phyloP scores from a whole-genome alignment of 164 flowering plant genomes.

The Vitis amurensis region DNA sequence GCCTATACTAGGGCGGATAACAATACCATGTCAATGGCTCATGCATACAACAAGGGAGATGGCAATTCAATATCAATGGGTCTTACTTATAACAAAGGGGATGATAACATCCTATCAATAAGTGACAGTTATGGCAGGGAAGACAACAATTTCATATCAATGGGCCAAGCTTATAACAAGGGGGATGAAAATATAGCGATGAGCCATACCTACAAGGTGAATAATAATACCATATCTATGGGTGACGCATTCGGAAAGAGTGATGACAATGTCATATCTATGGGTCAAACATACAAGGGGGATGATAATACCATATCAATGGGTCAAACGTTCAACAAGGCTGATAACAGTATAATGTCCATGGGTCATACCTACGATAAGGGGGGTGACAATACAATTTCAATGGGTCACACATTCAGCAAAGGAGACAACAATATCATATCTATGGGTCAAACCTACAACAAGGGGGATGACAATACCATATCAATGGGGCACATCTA shows the following conservation, averaged over 20 bases:
- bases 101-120: constrained; percentile 19
- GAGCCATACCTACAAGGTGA: constrained; percentile 21
- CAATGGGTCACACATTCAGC: constrained; percentile 5
- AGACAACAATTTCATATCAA: constrained; percentile 27
- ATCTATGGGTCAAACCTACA: constrained; percentile 13
- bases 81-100: constrained; percentile 26
- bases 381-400: constrained; percentile 2
- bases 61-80: constrained; percentile 20
- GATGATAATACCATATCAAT: constrained; percentile 21
- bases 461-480: constrained; percentile 5
- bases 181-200: constrained; percentile 18
- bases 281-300: constrained; percentile 30
- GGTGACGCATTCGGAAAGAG: constrained; percentile 21
- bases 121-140: constrained; percentile 19
- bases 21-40: constrained; percentile 13
- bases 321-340: constrained; percentile 11
- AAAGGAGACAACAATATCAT: constrained; percentile 7
- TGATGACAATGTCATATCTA: constrained; percentile 26
- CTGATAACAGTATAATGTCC: constrained; percentile 4
- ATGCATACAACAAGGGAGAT: constrained; percentile 24
- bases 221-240: constrained; percentile 14
- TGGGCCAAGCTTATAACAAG: constrained; percentile 31
- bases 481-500: constrained; percentile 15
- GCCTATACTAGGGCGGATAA: constrained; percentile 13
- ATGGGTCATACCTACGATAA: constrained; percentile 13